Percentiles rank a stretch among this genome's conserved stretches.
Conservation (phyloP, 371 early-diverging fungal species). For the Scutellospora calospora region DNA sequence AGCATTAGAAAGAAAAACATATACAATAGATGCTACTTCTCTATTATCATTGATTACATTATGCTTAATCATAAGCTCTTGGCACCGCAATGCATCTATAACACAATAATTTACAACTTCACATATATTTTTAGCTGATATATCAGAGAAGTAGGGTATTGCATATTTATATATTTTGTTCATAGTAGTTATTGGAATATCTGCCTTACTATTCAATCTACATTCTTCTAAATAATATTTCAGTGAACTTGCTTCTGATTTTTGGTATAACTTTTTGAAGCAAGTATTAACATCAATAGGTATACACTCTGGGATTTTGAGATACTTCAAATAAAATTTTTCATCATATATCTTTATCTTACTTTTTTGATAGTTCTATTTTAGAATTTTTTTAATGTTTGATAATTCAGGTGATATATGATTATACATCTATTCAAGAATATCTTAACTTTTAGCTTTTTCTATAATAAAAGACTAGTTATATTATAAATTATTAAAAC, state of each 20-base stretch:
- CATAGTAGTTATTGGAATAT: conserved; percentile 6
- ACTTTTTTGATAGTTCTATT: conserved; percentile 12
- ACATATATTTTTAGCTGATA: background rate
- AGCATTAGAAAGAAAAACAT: background rate
- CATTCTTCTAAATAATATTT: conserved; percentile 18
- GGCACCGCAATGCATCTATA: conserved; percentile 15
- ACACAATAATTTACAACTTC: conserved; percentile 1
- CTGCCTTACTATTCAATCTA: background rate
- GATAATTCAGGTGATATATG: background rate
- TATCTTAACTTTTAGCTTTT: background rate
- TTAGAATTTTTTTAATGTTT: conserved; percentile 10
- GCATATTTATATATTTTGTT: background rate
- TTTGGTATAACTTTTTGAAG: background rate
- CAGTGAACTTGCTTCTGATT: background rate
- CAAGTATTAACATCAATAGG: background rate
- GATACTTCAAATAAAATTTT: background rate
- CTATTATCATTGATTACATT: conserved; percentile 19
- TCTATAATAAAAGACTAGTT: conserved; percentile 35
- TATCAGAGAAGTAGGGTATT: no score
- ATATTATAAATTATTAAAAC: conserved; percentile 30
- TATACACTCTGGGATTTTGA: background rate
- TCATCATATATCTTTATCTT: background rate
- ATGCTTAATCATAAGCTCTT: conserved; percentile 5
- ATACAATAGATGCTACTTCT: conserved; percentile 7
- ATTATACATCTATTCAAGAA: conserved; percentile 41